phyloP scores from a whole-genome alignment of 495 filamentous ascomycete genomes.

The Hyaloscypha bicolor region DNA sequence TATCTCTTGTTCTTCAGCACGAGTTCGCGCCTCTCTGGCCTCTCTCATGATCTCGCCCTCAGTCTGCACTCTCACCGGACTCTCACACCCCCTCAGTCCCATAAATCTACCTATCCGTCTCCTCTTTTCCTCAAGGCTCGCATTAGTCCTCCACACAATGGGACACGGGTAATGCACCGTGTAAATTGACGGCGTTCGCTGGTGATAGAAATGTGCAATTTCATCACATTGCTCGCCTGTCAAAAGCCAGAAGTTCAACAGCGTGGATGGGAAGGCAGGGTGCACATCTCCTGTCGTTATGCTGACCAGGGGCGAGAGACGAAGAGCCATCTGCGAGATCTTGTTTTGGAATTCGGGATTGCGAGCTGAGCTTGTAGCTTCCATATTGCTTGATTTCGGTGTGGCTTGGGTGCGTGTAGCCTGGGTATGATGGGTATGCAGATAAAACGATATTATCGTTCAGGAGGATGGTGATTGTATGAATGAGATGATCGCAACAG shows the following conservation, averaged over 20 bases:
- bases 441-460: neutral
- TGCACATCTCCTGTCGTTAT: constrained; percentile 61
- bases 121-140: constrained; percentile 54
- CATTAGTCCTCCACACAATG: constrained; percentile 33
- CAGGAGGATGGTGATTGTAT: neutral
- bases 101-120: constrained; percentile 54
- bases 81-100: constrained; percentile 64
- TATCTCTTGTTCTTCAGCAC: constrained; percentile 34
- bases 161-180: constrained; percentile 66
- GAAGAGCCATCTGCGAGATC: constrained; percentile 29
- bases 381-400: neutral
- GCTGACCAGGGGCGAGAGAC: constrained; percentile 58
- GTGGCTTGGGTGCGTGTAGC: neutral
- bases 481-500: neutral
- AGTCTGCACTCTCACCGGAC: constrained; percentile 38
- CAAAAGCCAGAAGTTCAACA: constrained; percentile 75
- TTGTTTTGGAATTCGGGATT: constrained; percentile 25
- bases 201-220: constrained; percentile 77
- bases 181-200: constrained; percentile 57
- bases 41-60: constrained; percentile 37
- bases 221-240: constrained; percentile 69
- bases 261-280: constrained; percentile 64
- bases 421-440: neutral
- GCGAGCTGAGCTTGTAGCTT: neutral
- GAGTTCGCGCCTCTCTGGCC: constrained; percentile 38